These are phyloP conservation scores for Castanea mollissima DNA, from an alignment of 306 rosid genomes.

Conservation along the genomic window DNA sequence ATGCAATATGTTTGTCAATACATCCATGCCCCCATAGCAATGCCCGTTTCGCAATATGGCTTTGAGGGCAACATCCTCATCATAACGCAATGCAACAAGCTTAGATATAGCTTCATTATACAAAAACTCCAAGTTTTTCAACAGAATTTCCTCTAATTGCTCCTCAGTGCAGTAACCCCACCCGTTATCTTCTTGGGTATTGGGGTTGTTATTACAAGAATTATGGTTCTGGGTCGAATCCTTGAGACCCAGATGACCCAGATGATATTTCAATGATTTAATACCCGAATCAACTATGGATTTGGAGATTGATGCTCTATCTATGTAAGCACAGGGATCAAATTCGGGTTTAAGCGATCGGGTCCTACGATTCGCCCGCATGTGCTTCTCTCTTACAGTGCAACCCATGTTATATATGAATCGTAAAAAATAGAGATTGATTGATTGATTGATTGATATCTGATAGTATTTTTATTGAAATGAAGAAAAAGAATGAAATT, in stretches of 20 bases:
- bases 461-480: background rate
- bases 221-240: conserved; percentile 41
- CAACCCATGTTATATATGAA: conserved; percentile 58
- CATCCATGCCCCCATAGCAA: conserved; percentile 88
- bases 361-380: conserved; percentile 68
- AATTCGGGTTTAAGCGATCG: conserved; percentile 56
- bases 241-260: conserved; percentile 27
- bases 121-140: conserved; percentile 59
- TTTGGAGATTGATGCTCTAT: conserved; percentile 61
- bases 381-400: conserved; percentile 75
- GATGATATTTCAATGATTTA: conserved; percentile 51
- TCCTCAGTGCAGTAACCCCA: conserved; percentile 96
- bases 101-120: conserved; percentile 76
- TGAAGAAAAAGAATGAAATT: background rate
- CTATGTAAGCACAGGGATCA: conserved; percentile 42
- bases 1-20: conserved; percentile 63
- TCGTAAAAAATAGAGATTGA: background rate
- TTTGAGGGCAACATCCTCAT: conserved; percentile 63
- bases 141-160: conserved; percentile 79
- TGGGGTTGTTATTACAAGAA: conserved; percentile 20
- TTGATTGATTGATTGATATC: background rate
- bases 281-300: conserved; percentile 66
- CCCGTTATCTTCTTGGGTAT: conserved; percentile 50
- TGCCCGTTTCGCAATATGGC: conserved; percentile 78
- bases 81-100: conserved; percentile 77